Percentiles rank a stretch among this genome's conserved stretches.
Conservation (phyloP, 805 yeast genomes). For the Saccharomycopsis malanga region DNA sequence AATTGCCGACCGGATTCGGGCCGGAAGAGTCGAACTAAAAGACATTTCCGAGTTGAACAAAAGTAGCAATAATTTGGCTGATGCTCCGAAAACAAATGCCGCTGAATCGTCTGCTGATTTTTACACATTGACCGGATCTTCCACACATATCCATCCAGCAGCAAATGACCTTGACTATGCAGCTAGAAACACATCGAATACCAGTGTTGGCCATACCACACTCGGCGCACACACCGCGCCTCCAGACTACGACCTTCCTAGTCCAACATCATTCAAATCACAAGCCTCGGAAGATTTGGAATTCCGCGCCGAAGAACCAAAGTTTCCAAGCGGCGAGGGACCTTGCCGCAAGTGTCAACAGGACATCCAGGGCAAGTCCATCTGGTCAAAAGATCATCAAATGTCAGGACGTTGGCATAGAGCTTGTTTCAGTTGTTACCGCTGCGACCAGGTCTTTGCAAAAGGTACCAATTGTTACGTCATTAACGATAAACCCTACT, state of each 20-base stretch:
- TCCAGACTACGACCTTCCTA: conserved; percentile 15
- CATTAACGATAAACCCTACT: conserved; percentile 70
- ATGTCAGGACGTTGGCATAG: conserved; percentile 93
- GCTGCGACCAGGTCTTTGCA: conserved; percentile 51
- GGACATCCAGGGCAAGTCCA: conserved; percentile 55
- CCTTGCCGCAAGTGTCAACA: conserved; percentile 72
- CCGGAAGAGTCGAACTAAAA: conserved; percentile 18
- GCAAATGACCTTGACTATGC: neutral
- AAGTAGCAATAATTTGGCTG: neutral
- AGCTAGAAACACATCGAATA: neutral
- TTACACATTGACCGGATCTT: neutral
- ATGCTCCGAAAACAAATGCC: neutral
- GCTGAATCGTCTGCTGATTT: neutral
- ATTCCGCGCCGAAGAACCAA: conserved; percentile 13
- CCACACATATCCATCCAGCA: neutral
- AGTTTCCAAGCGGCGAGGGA: conserved; percentile 56
- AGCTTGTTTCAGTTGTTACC: conserved; percentile 68
- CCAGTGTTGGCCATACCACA: neutral
- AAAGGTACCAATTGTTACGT: conserved; percentile 69
- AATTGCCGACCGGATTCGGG: conserved; percentile 18
- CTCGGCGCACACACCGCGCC: neutral
- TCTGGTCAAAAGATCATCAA: conserved; percentile 64
- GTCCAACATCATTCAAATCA: conserved; percentile 9
- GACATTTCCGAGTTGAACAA: conserved; percentile 17
- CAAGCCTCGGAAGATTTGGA: conserved; percentile 13